Base-by-base conservation (phyloP, 2,329 filamentous ascomycete species). In the Dactylella cylindrospora region DNA sequence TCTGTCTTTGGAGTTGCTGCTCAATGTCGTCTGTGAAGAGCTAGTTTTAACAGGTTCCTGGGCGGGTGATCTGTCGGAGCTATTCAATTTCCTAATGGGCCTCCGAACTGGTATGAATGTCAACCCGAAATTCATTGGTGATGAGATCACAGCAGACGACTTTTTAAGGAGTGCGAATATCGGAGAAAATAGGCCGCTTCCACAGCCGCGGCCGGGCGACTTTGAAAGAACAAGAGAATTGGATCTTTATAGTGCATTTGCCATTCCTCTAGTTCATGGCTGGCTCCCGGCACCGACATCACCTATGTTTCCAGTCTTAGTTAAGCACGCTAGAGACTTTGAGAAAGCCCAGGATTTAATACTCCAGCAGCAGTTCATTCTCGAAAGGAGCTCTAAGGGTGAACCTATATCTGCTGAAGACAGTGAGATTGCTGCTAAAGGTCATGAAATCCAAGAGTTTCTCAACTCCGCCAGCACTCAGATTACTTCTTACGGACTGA, bases 81-180 rank as follows among this genome's bases (percentile, higher is more conserved):
- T 98, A 1, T 95, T 95, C 71, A 79, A 80, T 5, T 98, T 98
- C 70, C 76, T 98, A 1, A 82, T 93, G 53, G 87, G 88, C 36
- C 76, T 98, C 2, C 89, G 96, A 68, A 97, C 90, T 0, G 93
- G 93, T 29, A 95, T 98, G 88, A 98, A 97, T 69, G 91, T 97
- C 54, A 98, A 98, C 66, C 93, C 93, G 2, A 83, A 86, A 15
- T 93, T 95, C 66, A 79, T 94, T 5, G 70, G 74, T 5, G 76
- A 79, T 10, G 72, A 76, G 15, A 70, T 75, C 23, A 73, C 68
- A 50, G 17, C 61, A 2, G 67, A 67, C 12, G 70, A 72, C 39
- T 64, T 64, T 25, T 28, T 64, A 13, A 39, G 49, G 13, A 55
- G 59, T 17, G 45, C 45, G 38, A 64, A 64, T 20, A 31, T 64